Conservation (phyloP, 1,284 basidiomycete species). For the Melanopsichium pennsylvanicum region DNA sequence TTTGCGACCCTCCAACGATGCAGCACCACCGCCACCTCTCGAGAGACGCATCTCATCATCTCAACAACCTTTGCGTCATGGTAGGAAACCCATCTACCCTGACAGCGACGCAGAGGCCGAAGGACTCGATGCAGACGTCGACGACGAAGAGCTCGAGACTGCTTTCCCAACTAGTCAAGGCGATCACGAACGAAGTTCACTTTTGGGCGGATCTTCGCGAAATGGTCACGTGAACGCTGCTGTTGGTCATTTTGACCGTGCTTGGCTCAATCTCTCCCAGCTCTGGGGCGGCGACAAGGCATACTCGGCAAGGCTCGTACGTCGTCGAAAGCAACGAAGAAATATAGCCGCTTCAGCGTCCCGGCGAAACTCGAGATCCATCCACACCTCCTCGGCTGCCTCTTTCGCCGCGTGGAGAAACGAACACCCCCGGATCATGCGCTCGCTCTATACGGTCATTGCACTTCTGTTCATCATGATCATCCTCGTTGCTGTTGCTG, state of each 20-base stretch:
- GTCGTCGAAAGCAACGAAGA: slow-evolving; percentile 36
- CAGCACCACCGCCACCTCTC: slow-evolving; percentile 16
- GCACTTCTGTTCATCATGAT: slow-evolving; percentile 41
- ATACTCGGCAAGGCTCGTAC: slow-evolving; percentile 20
- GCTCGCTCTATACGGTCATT: slow-evolving; percentile 30
- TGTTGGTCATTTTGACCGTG: slow-evolving; percentile 23
- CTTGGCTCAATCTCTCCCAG: slow-evolving; percentile 38
- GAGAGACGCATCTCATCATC: slow-evolving; percentile 33
- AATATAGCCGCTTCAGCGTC: slow-evolving; percentile 12
- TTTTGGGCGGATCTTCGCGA: slow-evolving; percentile 19
- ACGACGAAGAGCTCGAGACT: slow-evolving; percentile 48
- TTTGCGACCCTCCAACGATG: slow-evolving; percentile 10
- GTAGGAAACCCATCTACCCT: slow-evolving; percentile 49
- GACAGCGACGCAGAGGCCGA: slow-evolving; percentile 49
- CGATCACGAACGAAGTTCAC: slow-evolving; percentile 37
- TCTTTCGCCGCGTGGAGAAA: slow-evolving; percentile 42
- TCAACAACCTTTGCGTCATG: slow-evolving; percentile 41
- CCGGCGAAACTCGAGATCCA: slow-evolving; percentile 32
- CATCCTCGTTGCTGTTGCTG: slow-evolving; percentile 36
- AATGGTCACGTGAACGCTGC: slow-evolving; percentile 6
- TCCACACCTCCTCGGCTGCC: slow-evolving; percentile 24
- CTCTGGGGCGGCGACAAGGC: slow-evolving; percentile 46
- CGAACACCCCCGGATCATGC: slow-evolving; percentile 32
- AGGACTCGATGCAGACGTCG: slow-evolving; percentile 46
- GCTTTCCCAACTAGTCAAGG: slow-evolving; percentile 24